phyloP scores from a whole-genome alignment of 257 asterid species.

The Penstemon barbatus region DNA sequence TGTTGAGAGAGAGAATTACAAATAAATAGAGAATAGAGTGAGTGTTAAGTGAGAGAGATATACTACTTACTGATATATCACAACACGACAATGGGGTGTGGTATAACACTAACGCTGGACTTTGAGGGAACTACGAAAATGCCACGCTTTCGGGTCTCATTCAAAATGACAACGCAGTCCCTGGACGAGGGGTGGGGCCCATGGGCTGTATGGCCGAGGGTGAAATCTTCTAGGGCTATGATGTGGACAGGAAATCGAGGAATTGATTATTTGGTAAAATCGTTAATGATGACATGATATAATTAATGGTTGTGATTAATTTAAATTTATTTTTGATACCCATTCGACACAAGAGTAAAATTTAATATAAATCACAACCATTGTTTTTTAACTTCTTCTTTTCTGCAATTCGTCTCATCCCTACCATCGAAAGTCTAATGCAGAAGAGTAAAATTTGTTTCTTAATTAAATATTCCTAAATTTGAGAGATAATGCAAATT shows the following conservation, averaged over 20 bases:
- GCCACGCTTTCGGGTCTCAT: constrained; percentile 23
- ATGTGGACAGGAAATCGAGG: background rate
- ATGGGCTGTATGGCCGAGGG: no score
- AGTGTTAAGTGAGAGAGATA: constrained; percentile 8
- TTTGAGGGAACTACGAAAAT: constrained; percentile 20
- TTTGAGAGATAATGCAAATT: no score
- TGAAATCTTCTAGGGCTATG: background rate
- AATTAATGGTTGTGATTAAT: no score
- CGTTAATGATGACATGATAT: no score
- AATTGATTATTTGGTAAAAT: constrained; percentile 9
- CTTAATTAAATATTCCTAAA: no score
- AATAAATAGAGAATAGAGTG: constrained; percentile 25
- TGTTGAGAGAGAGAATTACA: constrained; percentile 11
- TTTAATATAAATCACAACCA: no score
- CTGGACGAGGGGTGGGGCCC: constrained; percentile 4
- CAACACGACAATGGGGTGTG: background rate
- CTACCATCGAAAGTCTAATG: no score
- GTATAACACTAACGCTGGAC: background rate
- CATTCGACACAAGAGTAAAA: no score
- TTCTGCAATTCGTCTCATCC: no score
- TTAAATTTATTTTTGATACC: no score
- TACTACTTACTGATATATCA: background rate
- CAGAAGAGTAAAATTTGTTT: no score
- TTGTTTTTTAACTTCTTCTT: no score
- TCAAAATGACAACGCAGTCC: constrained; percentile 41